Percentiles rank a stretch among this genome's conserved stretches.
Evolutionary conservation across 768 basidiomycete genomes (phyloP).

Genomic region (Lentinula lateritia): DNA sequence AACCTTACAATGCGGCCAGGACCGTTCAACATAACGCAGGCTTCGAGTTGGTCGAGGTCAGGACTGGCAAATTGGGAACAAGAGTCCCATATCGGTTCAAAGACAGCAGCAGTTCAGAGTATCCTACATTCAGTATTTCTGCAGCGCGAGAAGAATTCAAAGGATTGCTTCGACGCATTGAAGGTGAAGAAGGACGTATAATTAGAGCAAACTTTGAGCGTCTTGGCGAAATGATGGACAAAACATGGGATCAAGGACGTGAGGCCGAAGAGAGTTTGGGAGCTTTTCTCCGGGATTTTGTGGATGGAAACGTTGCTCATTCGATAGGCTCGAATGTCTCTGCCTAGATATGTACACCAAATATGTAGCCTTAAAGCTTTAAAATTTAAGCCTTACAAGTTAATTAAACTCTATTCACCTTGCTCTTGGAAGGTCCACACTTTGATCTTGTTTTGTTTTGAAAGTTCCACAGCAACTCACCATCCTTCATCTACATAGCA

Average conservation of each 20-base stretch:
- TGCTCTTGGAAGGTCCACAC: no score
- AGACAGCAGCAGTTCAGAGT: neutral
- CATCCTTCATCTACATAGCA: no score
- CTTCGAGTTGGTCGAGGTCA: constrained; percentile 4
- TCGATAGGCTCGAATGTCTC: no score
- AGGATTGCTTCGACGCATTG: neutral
- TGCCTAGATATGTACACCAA: no score
- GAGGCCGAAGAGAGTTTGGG: constrained; percentile 1
- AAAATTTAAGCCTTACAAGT: no score
- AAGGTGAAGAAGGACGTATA: neutral
- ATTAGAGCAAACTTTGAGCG: constrained; percentile 1
- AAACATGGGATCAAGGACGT: neutral
- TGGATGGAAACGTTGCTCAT: neutral
- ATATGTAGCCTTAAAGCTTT: no score
- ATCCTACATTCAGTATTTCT: neutral
- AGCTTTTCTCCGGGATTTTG: neutral
- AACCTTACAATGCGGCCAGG: constrained; percentile 3
- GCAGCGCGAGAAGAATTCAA: neutral
- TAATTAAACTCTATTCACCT: no score
- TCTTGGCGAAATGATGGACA: neutral
- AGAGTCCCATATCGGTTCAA: neutral
- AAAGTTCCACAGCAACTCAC: no score
- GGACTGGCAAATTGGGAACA: neutral
- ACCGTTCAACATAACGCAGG: constrained; percentile 1
- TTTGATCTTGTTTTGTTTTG: no score